phyloP scores from a whole-genome alignment of 139 green algal species.

The Chlorella sorokiniana region DNA sequence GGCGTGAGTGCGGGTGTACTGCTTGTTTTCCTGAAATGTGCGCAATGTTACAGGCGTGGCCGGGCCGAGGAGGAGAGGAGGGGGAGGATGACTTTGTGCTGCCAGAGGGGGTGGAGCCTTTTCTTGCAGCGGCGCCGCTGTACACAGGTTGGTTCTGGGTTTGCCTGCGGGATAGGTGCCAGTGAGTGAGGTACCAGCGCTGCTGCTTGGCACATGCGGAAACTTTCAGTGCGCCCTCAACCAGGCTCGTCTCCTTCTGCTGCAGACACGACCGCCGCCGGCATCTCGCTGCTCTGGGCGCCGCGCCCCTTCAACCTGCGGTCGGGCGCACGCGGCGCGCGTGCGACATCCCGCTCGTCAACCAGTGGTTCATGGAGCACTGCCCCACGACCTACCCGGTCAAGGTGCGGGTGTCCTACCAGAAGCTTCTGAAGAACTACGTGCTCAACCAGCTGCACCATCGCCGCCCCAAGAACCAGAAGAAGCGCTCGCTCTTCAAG shows the following conservation, averaged over 20 bases:
- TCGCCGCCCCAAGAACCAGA: slow-evolving; percentile 81
- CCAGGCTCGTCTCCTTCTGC: slow-evolving; percentile 10
- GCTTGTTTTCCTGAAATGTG: neutral
- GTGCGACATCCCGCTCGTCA: slow-evolving; percentile 95
- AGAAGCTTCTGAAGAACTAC: slow-evolving; percentile 99
- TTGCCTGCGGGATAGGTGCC: neutral
- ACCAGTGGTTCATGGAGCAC: slow-evolving; percentile 94
- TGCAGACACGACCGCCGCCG: slow-evolving; percentile 87
- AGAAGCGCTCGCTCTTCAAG: slow-evolving; percentile 95
- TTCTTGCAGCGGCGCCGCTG: slow-evolving; percentile 57
- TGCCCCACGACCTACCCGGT: slow-evolving; percentile 90
- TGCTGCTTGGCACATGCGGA: neutral
- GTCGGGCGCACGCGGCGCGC: slow-evolving; percentile 83
- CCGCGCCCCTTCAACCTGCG: slow-evolving; percentile 94
- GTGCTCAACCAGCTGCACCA: slow-evolving; percentile 97
- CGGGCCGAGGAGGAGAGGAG: slow-evolving; percentile 62
- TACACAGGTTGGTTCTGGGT: slow-evolving; percentile 29
- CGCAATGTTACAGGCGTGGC: neutral
- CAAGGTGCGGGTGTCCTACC: slow-evolving; percentile 98
- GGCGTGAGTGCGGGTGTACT: neutral
- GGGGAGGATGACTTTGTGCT: slow-evolving; percentile 91
- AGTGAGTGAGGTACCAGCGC: no score
- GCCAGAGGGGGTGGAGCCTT: slow-evolving; percentile 82
- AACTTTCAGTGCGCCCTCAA: neutral
- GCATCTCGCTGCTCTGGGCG: slow-evolving; percentile 95